A percentile compares a stretch with the other conserved stretches of the same genome.
Conservation (phyloP, 1,284 basidiomycete species). For the Microbotryum lychnidis-dioicae region DNA sequence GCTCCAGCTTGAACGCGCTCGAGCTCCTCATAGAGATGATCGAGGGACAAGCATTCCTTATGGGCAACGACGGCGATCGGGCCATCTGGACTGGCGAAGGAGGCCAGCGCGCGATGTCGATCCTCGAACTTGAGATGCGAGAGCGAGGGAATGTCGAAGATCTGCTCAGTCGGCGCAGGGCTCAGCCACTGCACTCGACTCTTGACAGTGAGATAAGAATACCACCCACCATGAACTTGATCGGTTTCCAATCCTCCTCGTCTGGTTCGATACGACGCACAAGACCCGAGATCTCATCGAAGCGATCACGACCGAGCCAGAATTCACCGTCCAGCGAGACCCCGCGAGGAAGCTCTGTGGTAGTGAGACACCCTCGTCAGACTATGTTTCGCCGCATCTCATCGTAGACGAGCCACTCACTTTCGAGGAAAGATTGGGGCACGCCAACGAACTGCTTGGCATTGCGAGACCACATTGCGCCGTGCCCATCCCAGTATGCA, state of each 20-base stretch:
- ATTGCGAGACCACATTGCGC: conserved; percentile 50
- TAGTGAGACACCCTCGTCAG: background rate
- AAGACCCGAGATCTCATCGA: conserved; percentile 54
- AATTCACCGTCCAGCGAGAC: conserved; percentile 48
- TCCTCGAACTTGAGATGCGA: conserved; percentile 51
- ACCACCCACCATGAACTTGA: conserved; percentile 52
- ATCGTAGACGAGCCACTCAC: conserved; percentile 40
- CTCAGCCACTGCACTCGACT: background rate
- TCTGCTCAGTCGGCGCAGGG: conserved; percentile 37
- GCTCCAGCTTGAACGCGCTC: conserved; percentile 52
- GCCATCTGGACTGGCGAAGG: background rate
- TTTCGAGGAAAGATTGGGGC: conserved; percentile 54
- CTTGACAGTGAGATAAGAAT: background rate
- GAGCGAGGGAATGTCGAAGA: conserved; percentile 58
- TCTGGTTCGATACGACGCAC: conserved; percentile 45
- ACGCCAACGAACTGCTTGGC: conserved; percentile 53
- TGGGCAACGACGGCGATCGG: conserved; percentile 50
- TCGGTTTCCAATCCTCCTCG: conserved; percentile 49
- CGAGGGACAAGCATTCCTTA: conserved; percentile 45
- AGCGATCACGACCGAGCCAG: conserved; percentile 54
- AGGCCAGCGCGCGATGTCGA: conserved; percentile 36
- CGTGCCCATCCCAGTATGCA: conserved; percentile 54
- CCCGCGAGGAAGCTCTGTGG: conserved; percentile 52
- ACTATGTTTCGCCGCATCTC: background rate
- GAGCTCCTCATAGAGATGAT: conserved; percentile 52